Conservation (phyloP, 345 rosid species). For the Brassica carinata region DNA sequence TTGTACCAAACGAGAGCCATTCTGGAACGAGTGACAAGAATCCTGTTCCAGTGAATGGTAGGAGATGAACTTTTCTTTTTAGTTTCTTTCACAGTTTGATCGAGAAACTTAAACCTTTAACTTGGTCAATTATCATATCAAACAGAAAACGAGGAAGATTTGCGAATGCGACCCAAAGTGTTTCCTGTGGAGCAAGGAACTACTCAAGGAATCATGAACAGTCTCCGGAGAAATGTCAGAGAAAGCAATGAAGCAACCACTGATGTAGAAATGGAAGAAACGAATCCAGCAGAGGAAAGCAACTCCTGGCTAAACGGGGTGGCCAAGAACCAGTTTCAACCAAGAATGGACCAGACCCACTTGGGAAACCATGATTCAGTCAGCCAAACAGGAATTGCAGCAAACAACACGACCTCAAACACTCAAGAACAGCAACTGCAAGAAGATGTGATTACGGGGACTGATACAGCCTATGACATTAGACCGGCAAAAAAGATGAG, state of each 20-base stretch:
- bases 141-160: constrained; percentile 44
- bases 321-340: constrained; percentile 34
- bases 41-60: constrained; percentile 46
- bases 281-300: constrained; percentile 11
- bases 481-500: constrained; percentile 27
- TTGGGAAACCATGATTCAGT: constrained; percentile 22
- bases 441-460: constrained; percentile 9
- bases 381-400: constrained; percentile 16
- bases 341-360: constrained; percentile 32
- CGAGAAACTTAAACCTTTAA: background rate
- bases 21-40: constrained; percentile 31
- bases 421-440: constrained; percentile 8
- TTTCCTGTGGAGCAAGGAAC: constrained; percentile 41
- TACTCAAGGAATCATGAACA: constrained; percentile 51
- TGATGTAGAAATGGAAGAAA: constrained; percentile 34
- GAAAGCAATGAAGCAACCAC: constrained; percentile 23
- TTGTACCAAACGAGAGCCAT: constrained; percentile 32
- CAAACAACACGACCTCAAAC: constrained; percentile 12
- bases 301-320: constrained; percentile 10
- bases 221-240: constrained; percentile 44
- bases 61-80: background rate
- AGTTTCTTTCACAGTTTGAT: background rate
- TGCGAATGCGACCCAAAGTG: constrained; percentile 30
- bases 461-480: constrained; percentile 2
- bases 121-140: background rate